A percentile compares a stretch with the other conserved stretches of the same genome.
Evolutionary conservation across 2,329 filamentous ascomycete genomes (phyloP).

Genomic region (Volutella citrinella): DNA sequence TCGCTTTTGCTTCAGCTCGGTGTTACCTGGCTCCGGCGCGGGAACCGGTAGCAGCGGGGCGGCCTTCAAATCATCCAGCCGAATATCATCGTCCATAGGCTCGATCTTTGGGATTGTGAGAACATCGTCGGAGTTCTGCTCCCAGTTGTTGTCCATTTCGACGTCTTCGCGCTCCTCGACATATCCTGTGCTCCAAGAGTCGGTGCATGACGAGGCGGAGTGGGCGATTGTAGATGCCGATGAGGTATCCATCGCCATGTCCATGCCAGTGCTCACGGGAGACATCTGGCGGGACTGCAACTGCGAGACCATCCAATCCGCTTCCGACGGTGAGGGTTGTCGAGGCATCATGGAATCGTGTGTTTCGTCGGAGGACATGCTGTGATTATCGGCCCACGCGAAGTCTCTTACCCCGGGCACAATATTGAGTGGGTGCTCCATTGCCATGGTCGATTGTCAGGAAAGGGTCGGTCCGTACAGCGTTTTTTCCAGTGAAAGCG

Average conservation of each 20-base stretch:
- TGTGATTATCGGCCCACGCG: constrained; percentile 45
- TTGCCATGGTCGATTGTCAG: constrained; percentile 32
- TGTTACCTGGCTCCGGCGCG: constrained; percentile 17
- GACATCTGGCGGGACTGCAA: constrained; percentile 48
- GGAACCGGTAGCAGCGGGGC: constrained; percentile 26
- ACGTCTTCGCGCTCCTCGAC: constrained; percentile 36
- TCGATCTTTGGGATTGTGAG: constrained; percentile 54
- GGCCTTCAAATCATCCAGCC: constrained; percentile 50
- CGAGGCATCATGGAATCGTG: constrained; percentile 25
- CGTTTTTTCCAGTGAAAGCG: no score
- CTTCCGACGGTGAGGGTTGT: constrained; percentile 32
- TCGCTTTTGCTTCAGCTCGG: constrained; percentile 51
- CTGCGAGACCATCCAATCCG: constrained; percentile 29
- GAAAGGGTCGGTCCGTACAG: no score
- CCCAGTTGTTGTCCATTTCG: constrained; percentile 45
- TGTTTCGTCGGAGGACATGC: constrained; percentile 42
- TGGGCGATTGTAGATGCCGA: constrained; percentile 41
- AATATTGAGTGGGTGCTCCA: constrained; percentile 44
- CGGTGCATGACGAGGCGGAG: constrained; percentile 44
- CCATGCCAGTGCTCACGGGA: constrained; percentile 50
- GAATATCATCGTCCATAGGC: constrained; percentile 53
- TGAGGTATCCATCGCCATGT: constrained; percentile 38
- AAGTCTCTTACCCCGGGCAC: constrained; percentile 40
- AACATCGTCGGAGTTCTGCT: constrained; percentile 43
- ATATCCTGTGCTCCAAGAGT: constrained; percentile 43